Evolutionary conservation across 1,284 basidiomycete genomes (phyloP).

Genomic region (Meira nashicola): DNA sequence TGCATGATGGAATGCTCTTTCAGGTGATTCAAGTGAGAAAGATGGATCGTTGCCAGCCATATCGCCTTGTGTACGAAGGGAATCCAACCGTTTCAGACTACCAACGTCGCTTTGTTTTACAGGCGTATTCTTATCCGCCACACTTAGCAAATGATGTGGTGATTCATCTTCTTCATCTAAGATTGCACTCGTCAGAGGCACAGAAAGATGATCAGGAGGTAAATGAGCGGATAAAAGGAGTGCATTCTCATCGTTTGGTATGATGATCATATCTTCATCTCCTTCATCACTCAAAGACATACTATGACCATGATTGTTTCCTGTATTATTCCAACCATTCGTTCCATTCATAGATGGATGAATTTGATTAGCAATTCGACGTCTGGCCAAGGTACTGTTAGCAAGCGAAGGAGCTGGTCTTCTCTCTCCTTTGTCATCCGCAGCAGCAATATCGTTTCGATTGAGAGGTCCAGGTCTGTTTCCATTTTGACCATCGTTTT

Average conservation of each 20-base stretch:
- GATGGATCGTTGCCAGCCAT: neutral
- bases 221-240: neutral
- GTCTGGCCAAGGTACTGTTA: too few species aligned
- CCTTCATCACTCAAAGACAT: neutral
- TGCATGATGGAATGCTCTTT: neutral
- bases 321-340: too few species aligned
- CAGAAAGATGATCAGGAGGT: too few species aligned
- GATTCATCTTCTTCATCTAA: neutral
- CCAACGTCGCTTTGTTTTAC: neutral
- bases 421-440: too few species aligned
- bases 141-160: constrained; percentile 2
- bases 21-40: constrained; percentile 3
- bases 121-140: neutral
- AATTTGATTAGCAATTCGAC: too few species aligned
- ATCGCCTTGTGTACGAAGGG: neutral
- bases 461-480: neutral
- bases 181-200: too few species aligned
- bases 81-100: neutral
- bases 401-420: too few species aligned
- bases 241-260: neutral
- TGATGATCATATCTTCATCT: neutral
- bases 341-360: too few species aligned
- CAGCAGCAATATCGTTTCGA: neutral
- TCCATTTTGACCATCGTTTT: neutral
- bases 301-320: neutral